These are phyloP conservation scores for Leccinum truebloodii DNA, from an alignment of 768 basidiomycete species.

Conservation along the genomic window DNA sequence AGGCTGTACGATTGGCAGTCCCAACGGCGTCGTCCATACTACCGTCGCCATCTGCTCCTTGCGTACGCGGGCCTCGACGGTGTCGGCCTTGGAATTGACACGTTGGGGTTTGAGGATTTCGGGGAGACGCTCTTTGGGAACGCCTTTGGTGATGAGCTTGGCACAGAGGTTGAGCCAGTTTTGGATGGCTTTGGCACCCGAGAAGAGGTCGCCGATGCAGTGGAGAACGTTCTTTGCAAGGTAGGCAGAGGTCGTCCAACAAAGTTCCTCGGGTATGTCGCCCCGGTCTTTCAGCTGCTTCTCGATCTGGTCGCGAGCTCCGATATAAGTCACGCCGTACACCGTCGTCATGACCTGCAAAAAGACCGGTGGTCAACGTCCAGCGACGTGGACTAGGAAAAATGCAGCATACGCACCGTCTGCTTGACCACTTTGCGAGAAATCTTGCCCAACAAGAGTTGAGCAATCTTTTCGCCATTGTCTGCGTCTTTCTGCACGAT, in stretches of 20 bases:
- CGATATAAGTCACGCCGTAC: constrained; percentile 95
- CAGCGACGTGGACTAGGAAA: neutral
- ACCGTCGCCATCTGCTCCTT: constrained; percentile 96
- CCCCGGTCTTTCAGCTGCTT: constrained; percentile 78
- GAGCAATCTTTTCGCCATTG: constrained; percentile 53
- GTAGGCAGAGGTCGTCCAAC: constrained; percentile 75
- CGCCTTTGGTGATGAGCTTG: constrained; percentile 81
- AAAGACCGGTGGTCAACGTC: neutral
- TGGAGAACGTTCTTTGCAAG: constrained; percentile 75
- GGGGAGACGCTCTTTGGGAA: constrained; percentile 68
- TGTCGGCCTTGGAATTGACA: constrained; percentile 11
- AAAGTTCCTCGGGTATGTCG: constrained; percentile 70
- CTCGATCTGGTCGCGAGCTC: constrained; percentile 94
- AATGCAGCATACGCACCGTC: constrained; percentile 56
- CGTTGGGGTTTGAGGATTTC: constrained; percentile 37
- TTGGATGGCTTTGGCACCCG: constrained; percentile 90
- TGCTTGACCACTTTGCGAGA: constrained; percentile 97
- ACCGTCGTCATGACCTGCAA: constrained; percentile 95
- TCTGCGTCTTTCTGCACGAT: constrained; percentile 57
- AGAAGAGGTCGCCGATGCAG: constrained; percentile 91
- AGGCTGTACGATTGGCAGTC: constrained; percentile 93
- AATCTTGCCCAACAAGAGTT: constrained; percentile 71
- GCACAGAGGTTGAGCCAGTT: constrained; percentile 86
- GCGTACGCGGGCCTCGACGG: constrained; percentile 46
- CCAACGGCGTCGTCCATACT: constrained; percentile 96